phyloP scores from a whole-genome alignment of 306 rosid genomes.

The Quillaja saponaria region DNA sequence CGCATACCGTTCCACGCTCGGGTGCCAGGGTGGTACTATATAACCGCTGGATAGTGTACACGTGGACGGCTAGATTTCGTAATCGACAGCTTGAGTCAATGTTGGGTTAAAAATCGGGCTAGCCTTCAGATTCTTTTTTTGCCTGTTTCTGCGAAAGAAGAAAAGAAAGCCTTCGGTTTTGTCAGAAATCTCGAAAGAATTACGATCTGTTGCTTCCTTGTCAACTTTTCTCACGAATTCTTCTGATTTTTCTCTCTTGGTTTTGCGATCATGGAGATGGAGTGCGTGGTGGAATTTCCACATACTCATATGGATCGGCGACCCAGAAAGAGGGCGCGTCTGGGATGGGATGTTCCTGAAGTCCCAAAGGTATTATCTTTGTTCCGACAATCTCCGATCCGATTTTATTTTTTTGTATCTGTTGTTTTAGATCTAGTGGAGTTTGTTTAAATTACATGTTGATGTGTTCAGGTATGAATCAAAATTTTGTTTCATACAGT shows the following conservation, averaged over 20 bases:
- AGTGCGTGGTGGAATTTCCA: constrained; percentile 88
- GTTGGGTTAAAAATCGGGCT: constrained; percentile 60
- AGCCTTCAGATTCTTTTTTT: background rate
- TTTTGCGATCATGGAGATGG: constrained; percentile 67
- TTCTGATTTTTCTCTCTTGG: background rate
- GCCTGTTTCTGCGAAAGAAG: background rate
- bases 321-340: constrained; percentile 87
- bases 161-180: background rate
- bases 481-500: background rate
- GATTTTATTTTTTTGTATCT: constrained; percentile 28
- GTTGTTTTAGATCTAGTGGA: constrained; percentile 43
- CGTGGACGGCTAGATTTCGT: constrained; percentile 55
- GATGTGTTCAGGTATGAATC: constrained; percentile 20
- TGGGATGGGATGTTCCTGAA: constrained; percentile 95
- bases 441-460: constrained; percentile 28
- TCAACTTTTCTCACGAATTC: background rate
- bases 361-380: constrained; percentile 68
- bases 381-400: constrained; percentile 30
- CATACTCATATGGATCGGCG: constrained; percentile 81
- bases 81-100: constrained; percentile 23
- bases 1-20: too few relatives aligned
- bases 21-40: constrained; percentile 29
- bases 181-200: background rate
- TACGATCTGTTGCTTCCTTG: background rate
- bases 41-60: constrained; percentile 21